A percentile compares a stretch with the other conserved stretches of the same genome.
These are phyloP conservation scores for Mucor plumbeus DNA, from an alignment of 371 early-diverging fungal species.

Conservation along the genomic window DNA sequence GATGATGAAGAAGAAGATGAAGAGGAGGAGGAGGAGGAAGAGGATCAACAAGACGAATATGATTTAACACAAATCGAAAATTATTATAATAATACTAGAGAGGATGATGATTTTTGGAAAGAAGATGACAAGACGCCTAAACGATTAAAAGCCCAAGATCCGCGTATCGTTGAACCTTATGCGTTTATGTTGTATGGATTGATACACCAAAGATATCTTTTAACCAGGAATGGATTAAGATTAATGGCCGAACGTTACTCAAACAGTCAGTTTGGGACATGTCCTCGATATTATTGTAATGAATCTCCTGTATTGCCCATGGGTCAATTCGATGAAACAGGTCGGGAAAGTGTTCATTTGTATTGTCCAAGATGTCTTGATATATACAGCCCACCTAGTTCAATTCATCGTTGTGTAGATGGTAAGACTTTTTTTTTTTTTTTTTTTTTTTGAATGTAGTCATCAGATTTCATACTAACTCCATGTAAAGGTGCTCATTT, in stretches of 20 bases:
- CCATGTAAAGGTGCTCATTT: constrained; percentile 83
- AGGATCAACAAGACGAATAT: neutral
- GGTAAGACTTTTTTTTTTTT: constrained; percentile 60
- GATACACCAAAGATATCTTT: constrained; percentile 84
- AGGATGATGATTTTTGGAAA: constrained; percentile 43
- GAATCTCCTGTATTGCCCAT: constrained; percentile 80
- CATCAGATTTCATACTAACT: neutral
- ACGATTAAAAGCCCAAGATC: constrained; percentile 26
- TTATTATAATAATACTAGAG: constrained; percentile 3
- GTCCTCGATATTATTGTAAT: constrained; percentile 83
- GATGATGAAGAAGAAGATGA: constrained; percentile 30
- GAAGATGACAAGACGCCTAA: constrained; percentile 27
- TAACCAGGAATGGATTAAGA: constrained; percentile 80
- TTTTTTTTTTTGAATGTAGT: neutral
- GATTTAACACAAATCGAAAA: constrained; percentile 4
- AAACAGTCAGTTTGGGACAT: constrained; percentile 82
- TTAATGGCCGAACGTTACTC: constrained; percentile 81
- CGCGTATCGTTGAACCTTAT: constrained; percentile 51
- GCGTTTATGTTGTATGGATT: constrained; percentile 78
- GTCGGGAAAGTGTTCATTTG: constrained; percentile 68
- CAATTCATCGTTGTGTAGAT: constrained; percentile 81
- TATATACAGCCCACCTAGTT: constrained; percentile 82
- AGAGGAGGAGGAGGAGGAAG: constrained; percentile 43
- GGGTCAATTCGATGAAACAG: constrained; percentile 76
- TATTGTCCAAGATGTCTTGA: constrained; percentile 89